Conservation (phyloP, 345 rosid species). For the Pugionium cornutum region DNA sequence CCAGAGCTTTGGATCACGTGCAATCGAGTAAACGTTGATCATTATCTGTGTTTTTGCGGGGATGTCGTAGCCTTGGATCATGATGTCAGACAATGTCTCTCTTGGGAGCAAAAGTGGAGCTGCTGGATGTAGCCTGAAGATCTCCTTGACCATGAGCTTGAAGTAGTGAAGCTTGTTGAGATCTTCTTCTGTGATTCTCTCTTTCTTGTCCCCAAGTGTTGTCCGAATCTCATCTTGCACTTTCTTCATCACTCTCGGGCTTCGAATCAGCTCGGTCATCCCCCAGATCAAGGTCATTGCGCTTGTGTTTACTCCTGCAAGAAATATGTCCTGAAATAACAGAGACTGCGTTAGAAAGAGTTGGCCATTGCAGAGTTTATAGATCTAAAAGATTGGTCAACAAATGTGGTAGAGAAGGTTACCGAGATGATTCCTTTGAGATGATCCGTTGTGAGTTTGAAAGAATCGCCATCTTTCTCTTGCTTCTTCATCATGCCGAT, state of each 20-base stretch:
- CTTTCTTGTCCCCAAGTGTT: conserved; percentile 27
- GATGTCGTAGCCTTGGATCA: conserved; percentile 47
- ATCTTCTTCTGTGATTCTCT: conserved; percentile 41
- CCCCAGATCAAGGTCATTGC: conserved; percentile 45
- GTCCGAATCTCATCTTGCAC: conserved; percentile 44
- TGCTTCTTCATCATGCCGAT: conserved; percentile 38
- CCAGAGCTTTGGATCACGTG: conserved; percentile 50
- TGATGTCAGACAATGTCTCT: conserved; percentile 40
- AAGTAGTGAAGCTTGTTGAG: conserved; percentile 42
- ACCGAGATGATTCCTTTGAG: conserved; percentile 52
- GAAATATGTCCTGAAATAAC: conserved; percentile 41
- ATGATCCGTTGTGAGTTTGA: conserved; percentile 39
- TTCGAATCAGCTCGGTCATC: conserved; percentile 44
- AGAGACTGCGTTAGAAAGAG: not conserved
- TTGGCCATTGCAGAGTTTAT: not conserved
- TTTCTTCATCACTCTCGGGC: conserved; percentile 44
- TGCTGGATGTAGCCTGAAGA: conserved; percentile 55
- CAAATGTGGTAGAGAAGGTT: not conserved
- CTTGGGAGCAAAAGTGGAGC: conserved; percentile 49
- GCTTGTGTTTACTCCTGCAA: conserved; percentile 48
- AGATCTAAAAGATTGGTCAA: not conserved
- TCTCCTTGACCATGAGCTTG: conserved; percentile 54
- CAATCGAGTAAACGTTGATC: conserved; percentile 53
- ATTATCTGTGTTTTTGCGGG: conserved; percentile 38
- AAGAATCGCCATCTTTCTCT: conserved; percentile 16